These are phyloP conservation scores for Pleurostoma richardsiae DNA, from an alignment of 2,329 filamentous ascomycete species.

Conservation along the genomic window DNA sequence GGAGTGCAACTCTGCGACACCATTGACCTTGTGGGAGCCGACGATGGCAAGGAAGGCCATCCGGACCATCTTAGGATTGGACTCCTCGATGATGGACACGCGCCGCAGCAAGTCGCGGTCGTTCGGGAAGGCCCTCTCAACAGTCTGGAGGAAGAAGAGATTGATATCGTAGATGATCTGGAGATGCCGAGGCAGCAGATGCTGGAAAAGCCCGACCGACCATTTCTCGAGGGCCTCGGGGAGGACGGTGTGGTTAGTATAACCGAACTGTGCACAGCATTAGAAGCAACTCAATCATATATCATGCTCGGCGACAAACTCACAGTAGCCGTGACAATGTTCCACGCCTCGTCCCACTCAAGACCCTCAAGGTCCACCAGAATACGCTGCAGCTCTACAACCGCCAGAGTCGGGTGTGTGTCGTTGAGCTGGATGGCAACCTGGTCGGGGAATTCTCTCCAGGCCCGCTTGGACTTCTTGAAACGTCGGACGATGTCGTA, in stretches of 20 bases:
- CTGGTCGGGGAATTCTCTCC: slow-evolving; percentile 89
- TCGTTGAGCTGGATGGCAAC: slow-evolving; percentile 98
- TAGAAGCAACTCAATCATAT: slow-evolving; percentile 4
- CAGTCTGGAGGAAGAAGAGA: slow-evolving; percentile 81
- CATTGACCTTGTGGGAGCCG: slow-evolving; percentile 98
- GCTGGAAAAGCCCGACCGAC: slow-evolving; percentile 88
- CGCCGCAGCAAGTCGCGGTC: slow-evolving; percentile 79
- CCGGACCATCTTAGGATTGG: slow-evolving; percentile 93
- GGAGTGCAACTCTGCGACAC: slow-evolving; percentile 94
- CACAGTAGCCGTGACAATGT: slow-evolving; percentile 65
- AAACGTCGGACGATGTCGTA: slow-evolving; percentile 96
- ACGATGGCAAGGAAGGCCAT: slow-evolving; percentile 96
- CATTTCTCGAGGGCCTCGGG: slow-evolving; percentile 98
- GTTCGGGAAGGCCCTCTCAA: slow-evolving; percentile 86
- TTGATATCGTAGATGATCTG: slow-evolving; percentile 99
- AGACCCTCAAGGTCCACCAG: slow-evolving; percentile 84
- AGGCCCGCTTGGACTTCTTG: slow-evolving; percentile 91
- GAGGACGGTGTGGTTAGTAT: slow-evolving; percentile 97
- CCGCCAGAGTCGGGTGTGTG: slow-evolving; percentile 91
- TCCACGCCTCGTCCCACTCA: slow-evolving; percentile 91
- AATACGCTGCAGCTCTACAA: slow-evolving; percentile 93
- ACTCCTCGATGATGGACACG: slow-evolving; percentile 98
- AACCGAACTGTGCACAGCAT: slow-evolving; percentile 62
- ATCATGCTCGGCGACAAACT: slow-evolving; percentile 20
- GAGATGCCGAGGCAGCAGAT: slow-evolving; percentile 87